These are phyloP conservation scores for Heliocybe sulcata DNA, from an alignment of 1,284 basidiomycete genomes.

Conservation along the genomic window DNA sequence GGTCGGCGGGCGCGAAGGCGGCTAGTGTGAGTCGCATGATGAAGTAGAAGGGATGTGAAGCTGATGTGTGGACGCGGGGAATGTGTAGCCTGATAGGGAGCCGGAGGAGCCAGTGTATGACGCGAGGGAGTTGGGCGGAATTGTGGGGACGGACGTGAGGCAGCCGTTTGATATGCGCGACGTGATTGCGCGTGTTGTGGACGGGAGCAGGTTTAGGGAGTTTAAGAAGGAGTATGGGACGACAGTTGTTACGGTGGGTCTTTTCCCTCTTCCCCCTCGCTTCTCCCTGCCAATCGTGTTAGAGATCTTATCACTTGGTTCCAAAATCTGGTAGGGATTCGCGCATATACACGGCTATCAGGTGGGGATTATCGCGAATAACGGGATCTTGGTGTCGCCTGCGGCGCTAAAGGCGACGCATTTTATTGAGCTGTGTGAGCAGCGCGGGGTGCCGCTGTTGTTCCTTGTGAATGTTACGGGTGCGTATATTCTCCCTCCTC, in stretches of 20 bases:
- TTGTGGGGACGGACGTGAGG: slow-evolving; percentile 84
- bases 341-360: slow-evolving; percentile 86
- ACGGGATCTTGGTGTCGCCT: slow-evolving; percentile 90
- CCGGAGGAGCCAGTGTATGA: slow-evolving; percentile 78
- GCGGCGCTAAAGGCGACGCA: slow-evolving; percentile 92
- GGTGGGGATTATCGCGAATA: slow-evolving; percentile 89
- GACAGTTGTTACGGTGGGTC: slow-evolving; percentile 82
- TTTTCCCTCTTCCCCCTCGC: too few relatives aligned
- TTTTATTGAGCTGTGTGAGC: slow-evolving; percentile 92
- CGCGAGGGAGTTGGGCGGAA: slow-evolving; percentile 79
- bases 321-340: slow-evolving; percentile 83
- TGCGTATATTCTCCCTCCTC: slow-evolving; percentile 19
- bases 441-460: slow-evolving; percentile 82
- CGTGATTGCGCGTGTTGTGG: slow-evolving; percentile 86
- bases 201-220: slow-evolving; percentile 88
- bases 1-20: slow-evolving; percentile 44
- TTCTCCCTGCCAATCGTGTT: too few relatives aligned
- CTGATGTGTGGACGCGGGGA: slow-evolving; percentile 7
- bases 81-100: slow-evolving; percentile 40
- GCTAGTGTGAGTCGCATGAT: slow-evolving; percentile 44
- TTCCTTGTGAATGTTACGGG: slow-evolving; percentile 94
- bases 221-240: slow-evolving; percentile 94
- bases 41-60: too few relatives aligned
- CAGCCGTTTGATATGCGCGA: slow-evolving; percentile 92
- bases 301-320: too few relatives aligned